These are phyloP conservation scores for Rhododendron williamsianum DNA, from an alignment of 148 eudicot genomes.

Conservation along the genomic window DNA sequence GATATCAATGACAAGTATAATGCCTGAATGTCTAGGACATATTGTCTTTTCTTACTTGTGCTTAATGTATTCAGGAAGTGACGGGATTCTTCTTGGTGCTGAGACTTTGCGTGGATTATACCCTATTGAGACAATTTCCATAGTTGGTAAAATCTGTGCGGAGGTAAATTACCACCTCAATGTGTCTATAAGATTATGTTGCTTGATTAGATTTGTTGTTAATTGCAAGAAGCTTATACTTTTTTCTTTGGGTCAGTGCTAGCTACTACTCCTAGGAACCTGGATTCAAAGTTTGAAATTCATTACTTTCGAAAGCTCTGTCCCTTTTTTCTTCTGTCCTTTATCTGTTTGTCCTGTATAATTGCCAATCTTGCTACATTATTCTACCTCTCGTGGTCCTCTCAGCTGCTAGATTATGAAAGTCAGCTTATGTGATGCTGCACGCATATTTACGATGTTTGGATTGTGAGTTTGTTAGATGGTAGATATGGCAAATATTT, in stretches of 20 bases:
- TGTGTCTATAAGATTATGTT: background rate
- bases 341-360: background rate
- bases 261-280: background rate
- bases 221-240: background rate
- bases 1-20: background rate
- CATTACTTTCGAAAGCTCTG: background rate
- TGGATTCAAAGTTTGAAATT: background rate
- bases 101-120: conserved; percentile 86
- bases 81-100: conserved; percentile 90
- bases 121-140: conserved; percentile 73
- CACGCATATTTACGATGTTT: background rate
- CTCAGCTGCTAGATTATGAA: background rate
- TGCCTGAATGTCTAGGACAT: background rate
- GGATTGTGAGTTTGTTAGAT: background rate
- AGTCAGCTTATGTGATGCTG: background rate
- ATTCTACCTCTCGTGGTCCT: background rate
- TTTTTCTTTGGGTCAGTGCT: background rate
- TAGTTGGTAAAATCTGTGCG: conserved; percentile 71
- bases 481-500: background rate
- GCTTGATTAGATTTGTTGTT: background rate
- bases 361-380: background rate
- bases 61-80: conserved; percentile 53
- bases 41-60: conserved; percentile 3
- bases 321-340: background rate
- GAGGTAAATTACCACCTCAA: conserved; percentile 42